Conservation (phyloP, 208 protist species). For the Blechomonas ayalai region DNA sequence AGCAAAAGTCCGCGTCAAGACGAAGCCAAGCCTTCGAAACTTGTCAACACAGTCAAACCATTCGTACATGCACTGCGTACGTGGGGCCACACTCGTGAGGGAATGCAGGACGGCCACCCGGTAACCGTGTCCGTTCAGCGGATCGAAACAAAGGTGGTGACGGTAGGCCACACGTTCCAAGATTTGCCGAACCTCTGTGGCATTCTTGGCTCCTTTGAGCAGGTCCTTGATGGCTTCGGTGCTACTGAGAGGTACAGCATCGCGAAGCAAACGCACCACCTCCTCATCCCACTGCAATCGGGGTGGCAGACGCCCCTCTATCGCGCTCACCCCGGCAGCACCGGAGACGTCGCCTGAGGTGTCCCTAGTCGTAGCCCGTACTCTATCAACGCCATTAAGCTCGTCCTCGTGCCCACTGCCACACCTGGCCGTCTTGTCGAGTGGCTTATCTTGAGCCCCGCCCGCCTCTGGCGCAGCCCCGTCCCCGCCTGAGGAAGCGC, state of each 20-base stretch:
- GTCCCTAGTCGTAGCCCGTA: too few relatives aligned
- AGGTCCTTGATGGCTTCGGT: conserved; percentile 49
- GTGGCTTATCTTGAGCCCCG: too few relatives aligned
- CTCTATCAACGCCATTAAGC: too few relatives aligned
- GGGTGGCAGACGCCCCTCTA: too few relatives aligned
- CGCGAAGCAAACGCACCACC: conserved; percentile 30
- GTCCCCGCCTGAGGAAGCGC: too few relatives aligned
- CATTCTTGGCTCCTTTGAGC: conserved; percentile 58
- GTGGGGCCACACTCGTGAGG: conserved; percentile 48
- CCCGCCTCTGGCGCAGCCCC: too few relatives aligned
- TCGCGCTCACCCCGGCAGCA: too few relatives aligned
- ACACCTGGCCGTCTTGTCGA: too few relatives aligned
- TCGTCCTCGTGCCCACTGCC: too few relatives aligned
- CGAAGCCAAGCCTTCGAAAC: conserved; percentile 69
- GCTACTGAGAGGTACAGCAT: conserved; percentile 31
- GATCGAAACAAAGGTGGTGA: conserved; percentile 64
- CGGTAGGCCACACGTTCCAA: conserved; percentile 65
- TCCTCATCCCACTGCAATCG: too few relatives aligned
- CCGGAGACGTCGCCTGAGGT: too few relatives aligned
- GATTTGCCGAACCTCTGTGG: conserved; percentile 60
- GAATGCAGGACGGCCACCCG: conserved; percentile 66
- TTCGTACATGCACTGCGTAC: conserved; percentile 44
- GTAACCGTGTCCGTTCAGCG: conserved; percentile 81
- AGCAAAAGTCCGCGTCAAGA: conserved; percentile 74
- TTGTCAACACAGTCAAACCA: conserved; percentile 72